Conservation (phyloP, 352 stramenopile genomes). For the Pythium coloratum region DNA sequence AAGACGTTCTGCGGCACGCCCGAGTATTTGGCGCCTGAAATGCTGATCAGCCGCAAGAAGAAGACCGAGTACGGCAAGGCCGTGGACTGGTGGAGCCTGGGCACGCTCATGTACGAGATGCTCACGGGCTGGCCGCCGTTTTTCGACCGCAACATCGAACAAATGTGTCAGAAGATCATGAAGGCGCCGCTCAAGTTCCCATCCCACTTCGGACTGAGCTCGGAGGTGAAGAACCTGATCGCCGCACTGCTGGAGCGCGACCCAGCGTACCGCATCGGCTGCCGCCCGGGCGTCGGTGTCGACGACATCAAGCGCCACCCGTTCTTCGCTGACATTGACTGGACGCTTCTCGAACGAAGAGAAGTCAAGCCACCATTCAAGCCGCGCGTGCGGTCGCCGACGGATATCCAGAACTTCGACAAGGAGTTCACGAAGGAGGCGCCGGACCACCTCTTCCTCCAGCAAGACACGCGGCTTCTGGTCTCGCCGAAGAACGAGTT, state of each 20-base stretch:
- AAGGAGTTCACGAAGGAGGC: constrained; percentile 86
- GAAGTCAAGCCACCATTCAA: constrained; percentile 86
- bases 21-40: constrained; percentile 88
- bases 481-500: constrained; percentile 87
- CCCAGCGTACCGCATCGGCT: constrained; percentile 64
- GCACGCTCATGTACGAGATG: constrained; percentile 95
- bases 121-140: constrained; percentile 93
- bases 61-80: constrained; percentile 90
- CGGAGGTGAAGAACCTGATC: constrained; percentile 80
- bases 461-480: constrained; percentile 73
- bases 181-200: constrained; percentile 88
- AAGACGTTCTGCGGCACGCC: constrained; percentile 89
- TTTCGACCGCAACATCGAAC: constrained; percentile 91
- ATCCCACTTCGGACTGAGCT: constrained; percentile 72
- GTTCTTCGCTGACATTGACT: constrained; percentile 84
- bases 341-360: constrained; percentile 65
- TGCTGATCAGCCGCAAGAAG: constrained; percentile 88
- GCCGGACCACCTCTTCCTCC: constrained; percentile 66
- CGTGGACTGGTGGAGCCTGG: constrained; percentile 94
- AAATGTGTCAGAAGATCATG: constrained; percentile 93
- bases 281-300: constrained; percentile 60
- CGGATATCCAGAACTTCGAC: constrained; percentile 89
- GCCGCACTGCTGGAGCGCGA: constrained; percentile 74
- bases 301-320: constrained; percentile 79
- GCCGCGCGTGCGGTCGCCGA: constrained; percentile 71